Conservation (phyloP, 305 asterid genomes). For the Salvia sclarea region DNA sequence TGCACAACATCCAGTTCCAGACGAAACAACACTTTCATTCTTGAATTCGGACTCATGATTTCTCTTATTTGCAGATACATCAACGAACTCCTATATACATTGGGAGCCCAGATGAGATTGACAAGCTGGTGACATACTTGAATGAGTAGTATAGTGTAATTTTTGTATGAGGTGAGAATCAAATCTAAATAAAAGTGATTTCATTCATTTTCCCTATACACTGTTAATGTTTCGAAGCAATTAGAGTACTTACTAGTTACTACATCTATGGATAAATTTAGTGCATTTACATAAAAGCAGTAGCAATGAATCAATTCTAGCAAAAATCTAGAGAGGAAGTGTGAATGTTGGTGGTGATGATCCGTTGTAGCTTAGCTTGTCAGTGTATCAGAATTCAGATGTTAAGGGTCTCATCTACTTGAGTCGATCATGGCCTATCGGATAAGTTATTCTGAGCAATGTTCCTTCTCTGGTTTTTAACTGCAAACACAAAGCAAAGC, state of each 20-base stretch:
- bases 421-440: slow-evolving; percentile 5
- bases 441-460: slow-evolving; percentile 27
- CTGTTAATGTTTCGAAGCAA: slow-evolving; percentile 18
- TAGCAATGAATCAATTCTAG: slow-evolving; percentile 19
- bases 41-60: too few species aligned
- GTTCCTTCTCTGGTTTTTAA: slow-evolving; percentile 39
- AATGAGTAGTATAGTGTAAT: slow-evolving; percentile 26
- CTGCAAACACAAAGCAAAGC: slow-evolving; percentile 36
- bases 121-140: slow-evolving; percentile 61
- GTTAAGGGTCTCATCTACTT: not conserved
- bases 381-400: slow-evolving; percentile 21
- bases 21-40: too few species aligned
- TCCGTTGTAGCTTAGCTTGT: slow-evolving; percentile 22
- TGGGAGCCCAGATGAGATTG: slow-evolving; percentile 79
- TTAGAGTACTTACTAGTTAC: too few species aligned
- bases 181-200: slow-evolving; percentile 11
- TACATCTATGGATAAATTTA: slow-evolving; percentile 21
- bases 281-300: slow-evolving; percentile 35
- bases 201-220: slow-evolving; percentile 31
- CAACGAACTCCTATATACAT: slow-evolving; percentile 78
- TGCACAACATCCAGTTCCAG: too few species aligned
- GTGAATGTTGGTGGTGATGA: not conserved
- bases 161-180: not conserved
- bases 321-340: slow-evolving; percentile 21
- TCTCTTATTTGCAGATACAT: slow-evolving; percentile 59